Evolutionary conservation across 2,329 filamentous ascomycete genomes (phyloP), one percentile per base, ranked within the genome.

Genomic region (Alternaria solani): DNA sequence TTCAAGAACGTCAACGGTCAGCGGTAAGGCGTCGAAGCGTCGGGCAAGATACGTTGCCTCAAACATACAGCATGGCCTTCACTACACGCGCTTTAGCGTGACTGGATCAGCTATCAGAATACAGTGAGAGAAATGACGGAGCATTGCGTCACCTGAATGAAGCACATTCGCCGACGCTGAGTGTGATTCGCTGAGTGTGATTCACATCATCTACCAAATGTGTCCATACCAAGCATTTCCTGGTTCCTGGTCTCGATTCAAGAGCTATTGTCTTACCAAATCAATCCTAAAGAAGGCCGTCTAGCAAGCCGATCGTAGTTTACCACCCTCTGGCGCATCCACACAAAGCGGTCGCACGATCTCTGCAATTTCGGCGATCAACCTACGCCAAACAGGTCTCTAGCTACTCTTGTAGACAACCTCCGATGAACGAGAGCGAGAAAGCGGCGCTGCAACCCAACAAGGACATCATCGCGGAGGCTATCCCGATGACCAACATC

Each of bases 401-500:
- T 14, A 36, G 20, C 1, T 25, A 34, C 23, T 18, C 7, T 28
- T 8, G 1, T 25, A 1, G 23, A 3, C 6, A 9, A 0, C 6
- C 18, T 3, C 36, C 41, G 7, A 11, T 25, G 30, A 8, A 3
- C 1, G 4, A 20, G 1, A 9, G 5, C 25, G 16, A 25, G 6
- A 4, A 16, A 30, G 11, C 39, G 11, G 4, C 12, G n/a, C 18
- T 48, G 2, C 28, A 44, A 18, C 25, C n/a, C 25, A 48, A 53
- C 18, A 39, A 48, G 5, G 26, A 43, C 26, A 30, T 43, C 9
- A 20, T 44, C 5, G 9, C 28, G 12, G 14, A 36, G 2, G 47
- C 48, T 12, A 23, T 39, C 28, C 36, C 14, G n/a, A 48, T 51
- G 54, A 23, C 44, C 38, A 51, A 48, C 47, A 30, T n/a, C 2